A percentile compares a stretch with the other conserved stretches of the same genome.
phyloP scores from a whole-genome alignment of 768 basidiomycete genomes.

The Tricholoma flavovirens region DNA sequence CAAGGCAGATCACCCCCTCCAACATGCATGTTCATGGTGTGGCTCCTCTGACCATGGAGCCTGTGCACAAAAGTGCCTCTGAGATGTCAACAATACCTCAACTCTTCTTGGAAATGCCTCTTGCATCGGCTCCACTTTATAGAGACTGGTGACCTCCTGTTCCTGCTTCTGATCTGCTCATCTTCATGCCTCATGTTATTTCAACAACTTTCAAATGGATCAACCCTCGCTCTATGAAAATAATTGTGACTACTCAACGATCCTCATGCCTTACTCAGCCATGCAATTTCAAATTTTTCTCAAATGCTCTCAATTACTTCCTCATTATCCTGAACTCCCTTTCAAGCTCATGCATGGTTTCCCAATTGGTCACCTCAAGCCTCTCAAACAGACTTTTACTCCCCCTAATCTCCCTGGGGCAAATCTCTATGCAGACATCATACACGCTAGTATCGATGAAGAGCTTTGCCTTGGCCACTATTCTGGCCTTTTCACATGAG shows the following conservation, averaged over 20 bases:
- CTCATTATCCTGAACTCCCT: too few relatives aligned
- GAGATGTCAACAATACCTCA: neutral
- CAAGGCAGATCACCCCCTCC: neutral
- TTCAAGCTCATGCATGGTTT: conserved; percentile 1
- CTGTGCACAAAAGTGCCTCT: neutral
- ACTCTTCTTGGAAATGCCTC: neutral
- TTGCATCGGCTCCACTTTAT: neutral
- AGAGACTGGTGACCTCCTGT: too few relatives aligned
- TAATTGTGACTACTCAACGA: conserved; percentile 3
- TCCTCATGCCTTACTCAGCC: conserved; percentile 1
- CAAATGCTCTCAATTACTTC: neutral
- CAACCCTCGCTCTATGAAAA: conserved; percentile 5
- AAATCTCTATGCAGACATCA: neutral
- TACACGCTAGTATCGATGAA: neutral
- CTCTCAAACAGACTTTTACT: neutral
- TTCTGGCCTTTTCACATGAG: conserved; percentile 1
- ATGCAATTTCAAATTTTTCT: conserved; percentile 2
- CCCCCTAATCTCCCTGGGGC: neutral
- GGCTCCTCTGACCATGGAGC: neutral
- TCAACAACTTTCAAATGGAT: conserved; percentile 1
- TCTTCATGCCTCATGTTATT: neutral
- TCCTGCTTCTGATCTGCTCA: neutral
- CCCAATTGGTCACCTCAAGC: conserved; percentile 3
- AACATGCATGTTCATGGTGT: neutral
- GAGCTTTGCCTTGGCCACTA: conserved; percentile 7